These are phyloP conservation scores for Wickerhamiella shivajii DNA, from an alignment of 805 yeast genomes.

Conservation along the genomic window DNA sequence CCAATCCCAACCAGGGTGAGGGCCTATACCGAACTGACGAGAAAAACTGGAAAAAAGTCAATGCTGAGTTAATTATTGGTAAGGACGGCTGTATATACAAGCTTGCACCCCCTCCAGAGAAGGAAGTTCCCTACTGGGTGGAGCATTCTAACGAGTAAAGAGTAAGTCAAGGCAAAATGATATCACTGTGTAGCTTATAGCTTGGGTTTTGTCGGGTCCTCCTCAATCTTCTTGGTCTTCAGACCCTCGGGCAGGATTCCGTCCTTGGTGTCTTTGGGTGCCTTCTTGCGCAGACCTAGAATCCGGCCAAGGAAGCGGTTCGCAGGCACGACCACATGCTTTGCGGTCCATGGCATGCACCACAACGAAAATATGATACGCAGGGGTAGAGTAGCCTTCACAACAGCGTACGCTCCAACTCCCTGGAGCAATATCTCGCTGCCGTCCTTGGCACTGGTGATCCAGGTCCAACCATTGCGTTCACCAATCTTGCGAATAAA, in stretches of 20 bases:
- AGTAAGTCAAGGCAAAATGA: too few species aligned
- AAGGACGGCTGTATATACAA: too few species aligned
- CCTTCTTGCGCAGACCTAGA: slow-evolving; percentile 4
- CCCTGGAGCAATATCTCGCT: slow-evolving; percentile 50
- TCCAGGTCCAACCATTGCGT: slow-evolving; percentile 21
- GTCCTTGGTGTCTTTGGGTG: neutral
- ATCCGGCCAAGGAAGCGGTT: slow-evolving; percentile 14
- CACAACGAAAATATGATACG: slow-evolving; percentile 37
- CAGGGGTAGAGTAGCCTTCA: slow-evolving; percentile 41
- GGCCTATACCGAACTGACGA: too few species aligned
- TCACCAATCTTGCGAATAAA: slow-evolving; percentile 37
- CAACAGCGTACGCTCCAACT: slow-evolving; percentile 58
- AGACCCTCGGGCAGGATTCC: slow-evolving; percentile 10
- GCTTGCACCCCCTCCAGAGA: too few species aligned
- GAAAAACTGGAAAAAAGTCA: too few species aligned
- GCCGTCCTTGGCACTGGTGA: slow-evolving; percentile 34
- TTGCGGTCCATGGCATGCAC: slow-evolving; percentile 45
- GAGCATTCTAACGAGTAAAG: too few species aligned
- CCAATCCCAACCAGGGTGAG: neutral
- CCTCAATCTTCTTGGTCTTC: slow-evolving; percentile 4
- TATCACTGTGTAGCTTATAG: too few species aligned
- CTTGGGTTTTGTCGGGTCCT: neutral
- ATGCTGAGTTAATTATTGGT: too few species aligned
- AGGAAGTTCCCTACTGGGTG: too few species aligned
- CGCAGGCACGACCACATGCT: slow-evolving; percentile 36